These are phyloP conservation scores for Datura wrightii DNA, from an alignment of 257 asterid genomes.

Conservation along the genomic window DNA sequence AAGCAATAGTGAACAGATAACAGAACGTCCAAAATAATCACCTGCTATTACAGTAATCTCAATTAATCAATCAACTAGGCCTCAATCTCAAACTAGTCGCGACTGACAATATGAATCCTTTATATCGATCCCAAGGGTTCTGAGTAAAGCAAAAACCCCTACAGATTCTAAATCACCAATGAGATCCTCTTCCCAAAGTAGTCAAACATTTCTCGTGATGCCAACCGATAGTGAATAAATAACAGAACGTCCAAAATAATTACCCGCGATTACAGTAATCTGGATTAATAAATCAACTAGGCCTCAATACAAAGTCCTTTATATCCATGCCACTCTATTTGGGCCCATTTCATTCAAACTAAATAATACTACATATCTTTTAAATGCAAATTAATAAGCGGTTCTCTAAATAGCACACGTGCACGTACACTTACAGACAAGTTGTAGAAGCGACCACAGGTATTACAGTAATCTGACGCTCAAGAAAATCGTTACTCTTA, in stretches of 20 bases:
- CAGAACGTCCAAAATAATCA: neutral
- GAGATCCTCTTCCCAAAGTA: neutral
- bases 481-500: neutral
- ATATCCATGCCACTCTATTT: conserved; percentile 21
- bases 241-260: neutral
- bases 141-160: neutral
- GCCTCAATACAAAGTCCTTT: neutral
- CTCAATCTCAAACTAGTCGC: neutral
- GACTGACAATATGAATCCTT: neutral
- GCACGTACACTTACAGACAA: neutral
- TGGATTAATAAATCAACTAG: neutral
- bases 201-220: neutral
- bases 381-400: neutral
- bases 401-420: neutral
- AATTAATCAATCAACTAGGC: conserved; percentile 6
- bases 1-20: neutral
- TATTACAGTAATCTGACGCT: neutral
- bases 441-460: neutral
- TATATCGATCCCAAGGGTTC: neutral
- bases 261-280: neutral
- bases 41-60: neutral
- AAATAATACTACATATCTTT: neutral
- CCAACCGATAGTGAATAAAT: neutral
- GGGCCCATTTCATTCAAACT: neutral
- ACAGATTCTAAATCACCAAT: neutral